These are phyloP conservation scores for Asterophora lycoperdoides DNA, from an alignment of 768 basidiomycete species.

Conservation along the genomic window DNA sequence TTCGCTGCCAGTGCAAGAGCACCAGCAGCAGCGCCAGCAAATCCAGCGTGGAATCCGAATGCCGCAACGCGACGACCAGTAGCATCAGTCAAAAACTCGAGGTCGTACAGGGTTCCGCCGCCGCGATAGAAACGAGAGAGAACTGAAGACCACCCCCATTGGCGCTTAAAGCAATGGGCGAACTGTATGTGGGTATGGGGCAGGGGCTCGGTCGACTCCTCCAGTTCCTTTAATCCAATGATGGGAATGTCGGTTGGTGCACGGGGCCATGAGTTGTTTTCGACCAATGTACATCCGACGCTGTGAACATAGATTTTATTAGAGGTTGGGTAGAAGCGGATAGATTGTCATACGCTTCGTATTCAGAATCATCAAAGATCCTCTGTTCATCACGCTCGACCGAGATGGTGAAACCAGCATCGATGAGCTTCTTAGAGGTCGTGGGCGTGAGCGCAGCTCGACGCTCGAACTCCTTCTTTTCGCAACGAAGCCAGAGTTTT, in stretches of 20 bases:
- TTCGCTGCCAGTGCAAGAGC: slow-evolving; percentile 77
- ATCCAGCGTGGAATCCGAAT: slow-evolving; percentile 97
- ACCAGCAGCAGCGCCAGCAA: slow-evolving; percentile 94
- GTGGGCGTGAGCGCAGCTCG: slow-evolving; percentile 92
- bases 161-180: slow-evolving; percentile 95
- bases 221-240: slow-evolving; percentile 96
- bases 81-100: slow-evolving; percentile 90
- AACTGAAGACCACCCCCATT: slow-evolving; percentile 87
- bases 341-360: slow-evolving; percentile 67
- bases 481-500: slow-evolving; percentile 90
- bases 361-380: slow-evolving; percentile 92
- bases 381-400: slow-evolving; percentile 94
- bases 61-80: slow-evolving; percentile 90
- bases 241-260: slow-evolving; percentile 76
- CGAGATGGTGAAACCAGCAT: slow-evolving; percentile 82
- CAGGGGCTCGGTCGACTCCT: slow-evolving; percentile 74
- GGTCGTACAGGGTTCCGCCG: slow-evolving; percentile 83
- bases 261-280: slow-evolving; percentile 83
- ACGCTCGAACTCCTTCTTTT: slow-evolving; percentile 92
- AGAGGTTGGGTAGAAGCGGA: slow-evolving; percentile 4
- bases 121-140: slow-evolving; percentile 84
- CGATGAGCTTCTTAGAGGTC: slow-evolving; percentile 82
- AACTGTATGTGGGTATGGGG: slow-evolving; percentile 97
- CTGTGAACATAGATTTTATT: slow-evolving; percentile 40
- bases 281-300: slow-evolving; percentile 84